Base-by-base conservation (phyloP, 2,329 filamentous ascomycete species). In the Ophiostoma australiae region DNA sequence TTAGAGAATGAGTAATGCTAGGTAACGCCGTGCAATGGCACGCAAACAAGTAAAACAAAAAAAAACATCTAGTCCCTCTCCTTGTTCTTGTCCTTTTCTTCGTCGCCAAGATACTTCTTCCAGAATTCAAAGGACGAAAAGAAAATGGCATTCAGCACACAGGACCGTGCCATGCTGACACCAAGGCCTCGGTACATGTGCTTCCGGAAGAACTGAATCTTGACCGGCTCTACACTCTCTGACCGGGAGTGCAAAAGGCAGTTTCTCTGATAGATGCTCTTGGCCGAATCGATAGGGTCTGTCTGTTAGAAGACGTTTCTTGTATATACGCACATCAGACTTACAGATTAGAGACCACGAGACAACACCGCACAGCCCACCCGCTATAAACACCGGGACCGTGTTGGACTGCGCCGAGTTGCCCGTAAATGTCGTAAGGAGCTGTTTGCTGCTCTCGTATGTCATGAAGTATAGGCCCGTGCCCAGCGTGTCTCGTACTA, bases 401-500 rank as follows among this genome's bases (percentile, higher is more conserved):
- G 91, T 91, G 76, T 91, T 91, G 68, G 90, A 92, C n/a, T 91
- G 88, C 8, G 89, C 89, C 73, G 86, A 86, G 74, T 91, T 90
- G 67, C 90, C 86, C 61, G 86, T 87, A 74, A 91, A 88, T 20
- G 91, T 92, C 27, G 90, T 91, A 74, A 93, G 85, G 33, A 94
- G 81, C 78, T 95, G 92, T 78, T 96, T 96, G 75, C 89, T 88
- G 78, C 91, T 93, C 80, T 96, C 92, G 78, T 96, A 96, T 39
- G 92, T 94, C 81, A 91, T 92, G 77, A 96, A 96, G 79, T 96
- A 96, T 72, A 94, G 92, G 39, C 88, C 87, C 1, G 92, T 96
- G 70, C 92, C 92, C 72, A 95, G 83, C 0, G 91, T 94, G 80
- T 96, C 92, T 73, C 92, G 87, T 76, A 94, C 91, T 92, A 74